These are phyloP conservation scores for Citrus maxima DNA, from an alignment of 345 rosid genomes.

Conservation along the genomic window DNA sequence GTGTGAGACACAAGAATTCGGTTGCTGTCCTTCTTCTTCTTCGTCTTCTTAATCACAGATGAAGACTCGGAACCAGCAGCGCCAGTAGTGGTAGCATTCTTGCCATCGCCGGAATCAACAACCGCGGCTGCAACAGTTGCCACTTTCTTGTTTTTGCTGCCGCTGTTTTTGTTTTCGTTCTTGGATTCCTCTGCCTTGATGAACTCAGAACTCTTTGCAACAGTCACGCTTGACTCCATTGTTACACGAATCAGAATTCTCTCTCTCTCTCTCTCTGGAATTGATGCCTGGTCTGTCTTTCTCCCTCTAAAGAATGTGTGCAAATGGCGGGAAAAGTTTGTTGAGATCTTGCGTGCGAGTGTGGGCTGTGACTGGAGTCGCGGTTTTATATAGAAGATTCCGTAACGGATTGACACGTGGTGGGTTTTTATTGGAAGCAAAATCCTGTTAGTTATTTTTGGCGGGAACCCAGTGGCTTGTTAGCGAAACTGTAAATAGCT, in stretches of 20 bases:
- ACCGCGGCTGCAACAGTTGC: not conserved
- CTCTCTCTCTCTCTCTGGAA: not conserved
- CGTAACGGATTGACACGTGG: not conserved
- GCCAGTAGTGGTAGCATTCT: slow-evolving; percentile 3
- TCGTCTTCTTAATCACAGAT: slow-evolving; percentile 8
- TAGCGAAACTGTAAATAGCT: not conserved
- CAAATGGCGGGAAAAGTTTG: slow-evolving; percentile 10
- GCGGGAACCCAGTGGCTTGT: not conserved
- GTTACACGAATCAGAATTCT: not conserved
- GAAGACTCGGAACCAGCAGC: not conserved
- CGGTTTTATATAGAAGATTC: not conserved
- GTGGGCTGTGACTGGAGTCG: not conserved
- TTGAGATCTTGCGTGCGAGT: no score
- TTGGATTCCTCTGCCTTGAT: slow-evolving; percentile 6
- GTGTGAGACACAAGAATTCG: slow-evolving; percentile 31
- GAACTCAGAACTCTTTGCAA: not conserved
- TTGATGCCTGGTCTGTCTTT: not conserved
- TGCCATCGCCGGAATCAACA: not conserved
- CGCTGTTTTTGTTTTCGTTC: not conserved
- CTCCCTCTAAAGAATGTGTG: not conserved
- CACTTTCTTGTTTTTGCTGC: not conserved
- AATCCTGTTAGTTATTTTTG: not conserved
- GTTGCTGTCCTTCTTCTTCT: slow-evolving; percentile 10
- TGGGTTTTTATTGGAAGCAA: not conserved
- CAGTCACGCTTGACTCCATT: slow-evolving; percentile 20